A percentile compares a stretch with the other conserved stretches of the same genome.
phyloP scores from a whole-genome alignment of 208 protist species.

The Acanthamoeba culbertsoni region DNA sequence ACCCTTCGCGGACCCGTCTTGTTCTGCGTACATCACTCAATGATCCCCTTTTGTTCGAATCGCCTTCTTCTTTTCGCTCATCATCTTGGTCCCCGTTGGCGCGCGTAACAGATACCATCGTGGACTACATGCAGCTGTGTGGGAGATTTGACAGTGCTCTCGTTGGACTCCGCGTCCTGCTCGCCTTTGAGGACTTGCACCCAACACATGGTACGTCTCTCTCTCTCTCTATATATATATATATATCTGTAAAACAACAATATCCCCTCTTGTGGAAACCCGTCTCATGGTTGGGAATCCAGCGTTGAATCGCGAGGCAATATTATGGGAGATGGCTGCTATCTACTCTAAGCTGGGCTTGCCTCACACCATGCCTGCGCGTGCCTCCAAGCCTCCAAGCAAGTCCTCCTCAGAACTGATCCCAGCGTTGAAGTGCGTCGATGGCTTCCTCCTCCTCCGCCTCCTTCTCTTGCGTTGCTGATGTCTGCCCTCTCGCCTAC shows the following conservation, averaged over 20 bases:
- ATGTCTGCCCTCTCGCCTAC: background rate
- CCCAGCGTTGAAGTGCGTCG: background rate
- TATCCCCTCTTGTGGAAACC: too few species aligned
- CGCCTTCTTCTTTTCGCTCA: background rate
- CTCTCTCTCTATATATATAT: background rate
- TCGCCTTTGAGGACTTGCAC: background rate
- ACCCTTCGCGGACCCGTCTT: background rate
- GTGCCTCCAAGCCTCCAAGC: background rate
- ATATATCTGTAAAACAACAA: background rate
- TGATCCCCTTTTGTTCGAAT: background rate
- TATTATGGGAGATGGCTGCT: conserved; percentile 1
- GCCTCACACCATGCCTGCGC: background rate
- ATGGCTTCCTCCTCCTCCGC: background rate
- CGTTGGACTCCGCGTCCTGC: background rate
- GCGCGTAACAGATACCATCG: background rate
- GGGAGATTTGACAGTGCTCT: background rate
- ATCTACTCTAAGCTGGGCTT: conserved; percentile 7
- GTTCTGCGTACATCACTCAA: background rate
- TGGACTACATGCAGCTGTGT: background rate
- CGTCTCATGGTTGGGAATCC: too few species aligned
- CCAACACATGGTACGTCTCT: background rate
- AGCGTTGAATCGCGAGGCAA: background rate
- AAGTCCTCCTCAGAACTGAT: background rate
- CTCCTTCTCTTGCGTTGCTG: background rate
- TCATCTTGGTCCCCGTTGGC: background rate